Conservation (phyloP, 2,329 filamentous ascomycete genomes). For the Cytospora paraplurivora region DNA sequence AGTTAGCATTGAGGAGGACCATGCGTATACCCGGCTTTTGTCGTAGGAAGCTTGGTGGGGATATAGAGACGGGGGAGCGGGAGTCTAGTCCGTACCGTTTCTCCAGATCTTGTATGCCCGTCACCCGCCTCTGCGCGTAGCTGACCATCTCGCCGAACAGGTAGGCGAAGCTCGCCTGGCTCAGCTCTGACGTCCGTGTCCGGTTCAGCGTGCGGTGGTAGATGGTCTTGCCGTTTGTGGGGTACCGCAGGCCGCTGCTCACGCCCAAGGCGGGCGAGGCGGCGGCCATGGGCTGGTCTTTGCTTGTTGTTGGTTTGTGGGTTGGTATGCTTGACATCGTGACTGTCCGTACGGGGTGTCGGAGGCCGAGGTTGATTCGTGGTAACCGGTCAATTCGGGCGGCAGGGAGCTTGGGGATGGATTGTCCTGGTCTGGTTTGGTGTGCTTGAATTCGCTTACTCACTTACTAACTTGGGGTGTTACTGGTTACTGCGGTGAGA, state of each 20-base stretch:
- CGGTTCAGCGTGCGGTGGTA: slow-evolving; percentile 95
- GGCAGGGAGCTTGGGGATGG: no score
- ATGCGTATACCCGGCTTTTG: slow-evolving; percentile 11
- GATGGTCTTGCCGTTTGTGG: slow-evolving; percentile 93
- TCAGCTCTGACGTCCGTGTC: slow-evolving; percentile 83
- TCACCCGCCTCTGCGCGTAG: slow-evolving; percentile 89
- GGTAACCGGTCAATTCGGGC: not conserved
- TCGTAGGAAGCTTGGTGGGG: not conserved
- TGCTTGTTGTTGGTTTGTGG: slow-evolving; percentile 47
- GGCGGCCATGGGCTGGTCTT: slow-evolving; percentile 44
- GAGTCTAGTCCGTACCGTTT: slow-evolving; percentile 63
- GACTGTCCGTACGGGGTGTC: not conserved
- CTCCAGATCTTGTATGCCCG: slow-evolving; percentile 91
- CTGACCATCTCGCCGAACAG: slow-evolving; percentile 95
- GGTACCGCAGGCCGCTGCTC: slow-evolving; percentile 71
- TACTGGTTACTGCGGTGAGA: not conserved
- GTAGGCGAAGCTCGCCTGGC: slow-evolving; percentile 92
- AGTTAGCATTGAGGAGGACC: no score
- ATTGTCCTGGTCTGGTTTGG: not conserved
- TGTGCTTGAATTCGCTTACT: not conserved
- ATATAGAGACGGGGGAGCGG: slow-evolving; percentile 5
- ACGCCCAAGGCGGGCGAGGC: slow-evolving; percentile 14
- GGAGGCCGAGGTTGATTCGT: not conserved
- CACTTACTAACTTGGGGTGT: not conserved
- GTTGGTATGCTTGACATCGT: slow-evolving; percentile 54